phyloP scores from a whole-genome alignment of 768 basidiomycete species.

The Kondoa subrosea region DNA sequence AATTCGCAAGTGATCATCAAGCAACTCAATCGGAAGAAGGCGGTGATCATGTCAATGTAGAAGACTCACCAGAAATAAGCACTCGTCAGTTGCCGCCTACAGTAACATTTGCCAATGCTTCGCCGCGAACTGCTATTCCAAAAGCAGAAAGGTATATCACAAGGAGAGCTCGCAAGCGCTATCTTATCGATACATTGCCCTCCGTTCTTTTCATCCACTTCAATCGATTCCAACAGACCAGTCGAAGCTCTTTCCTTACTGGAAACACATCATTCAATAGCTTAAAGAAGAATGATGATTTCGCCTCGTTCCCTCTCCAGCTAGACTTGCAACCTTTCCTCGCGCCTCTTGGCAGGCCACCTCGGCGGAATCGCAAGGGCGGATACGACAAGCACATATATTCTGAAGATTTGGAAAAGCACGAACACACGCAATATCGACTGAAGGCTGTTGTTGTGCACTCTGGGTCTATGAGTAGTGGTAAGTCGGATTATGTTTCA shows the following conservation, averaged over 20 bases:
- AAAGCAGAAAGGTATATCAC: conserved; percentile 49
- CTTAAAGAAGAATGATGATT: conserved; percentile 74
- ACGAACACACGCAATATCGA: conserved; percentile 29
- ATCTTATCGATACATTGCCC: conserved; percentile 60
- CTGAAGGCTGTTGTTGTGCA: conserved; percentile 33
- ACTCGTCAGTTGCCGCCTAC: background rate
- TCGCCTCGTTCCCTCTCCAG: conserved; percentile 69
- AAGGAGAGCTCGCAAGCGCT: conserved; percentile 80
- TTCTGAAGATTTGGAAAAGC: too few relatives aligned
- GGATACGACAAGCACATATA: conserved; percentile 18
- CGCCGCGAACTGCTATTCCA: conserved; percentile 20
- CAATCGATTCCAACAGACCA: conserved; percentile 80
- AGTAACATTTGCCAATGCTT: conserved; percentile 7
- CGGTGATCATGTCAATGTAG: background rate
- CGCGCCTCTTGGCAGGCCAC: conserved; percentile 43
- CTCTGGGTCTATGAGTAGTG: conserved; percentile 27
- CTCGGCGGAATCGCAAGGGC: conserved; percentile 27
- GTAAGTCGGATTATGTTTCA: background rate
- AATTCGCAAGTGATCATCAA: background rate
- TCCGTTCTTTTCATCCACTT: conserved; percentile 81
- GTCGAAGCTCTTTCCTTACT: conserved; percentile 36
- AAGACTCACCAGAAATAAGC: background rate
- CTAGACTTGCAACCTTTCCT: conserved; percentile 74
- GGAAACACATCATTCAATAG: conserved; percentile 38
- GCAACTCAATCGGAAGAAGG: background rate